These are phyloP conservation scores for Punica granatum DNA, from an alignment of 345 rosid genomes.

Conservation along the genomic window DNA sequence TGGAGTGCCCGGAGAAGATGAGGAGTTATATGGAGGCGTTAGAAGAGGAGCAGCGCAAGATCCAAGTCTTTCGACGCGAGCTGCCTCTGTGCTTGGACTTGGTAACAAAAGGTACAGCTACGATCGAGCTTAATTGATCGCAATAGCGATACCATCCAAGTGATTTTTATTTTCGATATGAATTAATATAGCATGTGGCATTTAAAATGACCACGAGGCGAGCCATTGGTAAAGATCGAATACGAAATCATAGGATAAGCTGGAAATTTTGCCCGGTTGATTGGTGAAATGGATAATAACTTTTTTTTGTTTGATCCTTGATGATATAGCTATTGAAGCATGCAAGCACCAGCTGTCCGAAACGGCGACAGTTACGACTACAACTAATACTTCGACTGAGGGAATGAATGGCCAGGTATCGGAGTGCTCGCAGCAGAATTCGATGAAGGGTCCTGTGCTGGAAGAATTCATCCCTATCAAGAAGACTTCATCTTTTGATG, in stretches of 20 bases:
- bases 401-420: constrained; percentile 1
- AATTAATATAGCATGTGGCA: no score
- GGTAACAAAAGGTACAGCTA: constrained; percentile 12
- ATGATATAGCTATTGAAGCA: constrained; percentile 13
- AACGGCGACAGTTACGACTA: neutral
- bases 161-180: no score
- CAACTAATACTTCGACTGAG: neutral
- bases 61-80: constrained; percentile 38
- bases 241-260: no score
- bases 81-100: constrained; percentile 40
- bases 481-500: neutral
- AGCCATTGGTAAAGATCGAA: no score
- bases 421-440: constrained; percentile 14
- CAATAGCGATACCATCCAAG: no score
- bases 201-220: no score
- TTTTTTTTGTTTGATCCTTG: neutral
- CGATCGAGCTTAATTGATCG: neutral
- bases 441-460: constrained; percentile 11
- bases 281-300: neutral
- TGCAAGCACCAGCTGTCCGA: constrained; percentile 14
- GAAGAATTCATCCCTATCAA: constrained; percentile 15
- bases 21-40: constrained; percentile 25
- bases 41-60: constrained; percentile 37
- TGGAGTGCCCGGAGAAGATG: constrained; percentile 15
- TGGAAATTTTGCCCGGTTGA: neutral